phyloP scores from a whole-genome alignment of 192 early-diverging fungal genomes.

The Coemansia sp. region DNA sequence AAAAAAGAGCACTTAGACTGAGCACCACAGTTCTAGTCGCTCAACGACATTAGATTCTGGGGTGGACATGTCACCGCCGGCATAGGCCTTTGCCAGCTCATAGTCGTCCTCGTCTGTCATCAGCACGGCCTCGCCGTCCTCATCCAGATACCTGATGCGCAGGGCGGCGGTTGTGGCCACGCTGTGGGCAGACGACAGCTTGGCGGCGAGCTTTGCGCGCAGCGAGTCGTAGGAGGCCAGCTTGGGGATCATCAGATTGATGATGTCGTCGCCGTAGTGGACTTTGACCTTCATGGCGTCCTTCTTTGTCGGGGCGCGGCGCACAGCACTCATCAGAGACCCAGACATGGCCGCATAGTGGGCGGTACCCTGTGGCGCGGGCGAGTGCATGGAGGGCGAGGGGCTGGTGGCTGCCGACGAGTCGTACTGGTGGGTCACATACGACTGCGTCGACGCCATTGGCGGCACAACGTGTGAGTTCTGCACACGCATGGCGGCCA shows the following conservation, averaged over 20 bases:
- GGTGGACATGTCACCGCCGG: slow-evolving; percentile 52
- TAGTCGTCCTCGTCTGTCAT: slow-evolving; percentile 92
- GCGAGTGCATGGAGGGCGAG: slow-evolving; percentile 34
- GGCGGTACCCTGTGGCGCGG: not conserved
- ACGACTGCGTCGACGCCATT: slow-evolving; percentile 4
- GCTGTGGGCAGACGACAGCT: slow-evolving; percentile 20
- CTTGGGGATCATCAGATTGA: slow-evolving; percentile 49
- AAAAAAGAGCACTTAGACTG: slow-evolving; percentile 4
- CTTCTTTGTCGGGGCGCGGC: slow-evolving; percentile 47
- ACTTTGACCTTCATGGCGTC: slow-evolving; percentile 54
- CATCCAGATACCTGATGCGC: slow-evolving; percentile 79
- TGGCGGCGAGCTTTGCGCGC: slow-evolving; percentile 28
- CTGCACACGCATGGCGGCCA: slow-evolving; percentile 35
- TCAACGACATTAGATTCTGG: slow-evolving; percentile 53
- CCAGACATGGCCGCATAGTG: slow-evolving; percentile 28
- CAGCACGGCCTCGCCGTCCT: slow-evolving; percentile 77
- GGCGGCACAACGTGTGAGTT: slow-evolving; percentile 8
- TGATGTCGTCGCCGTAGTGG: slow-evolving; percentile 41
- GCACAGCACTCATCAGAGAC: slow-evolving; percentile 15
- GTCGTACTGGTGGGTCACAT: slow-evolving; percentile 10
- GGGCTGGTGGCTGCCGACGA: slow-evolving; percentile 20
- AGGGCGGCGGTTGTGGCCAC: slow-evolving; percentile 24
- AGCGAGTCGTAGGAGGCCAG: slow-evolving; percentile 37
- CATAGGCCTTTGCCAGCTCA: slow-evolving; percentile 64
- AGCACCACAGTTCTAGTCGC: slow-evolving; percentile 60